These are phyloP conservation scores for Phytomonas francai DNA, from an alignment of 208 protist genomes.

Conservation along the genomic window DNA sequence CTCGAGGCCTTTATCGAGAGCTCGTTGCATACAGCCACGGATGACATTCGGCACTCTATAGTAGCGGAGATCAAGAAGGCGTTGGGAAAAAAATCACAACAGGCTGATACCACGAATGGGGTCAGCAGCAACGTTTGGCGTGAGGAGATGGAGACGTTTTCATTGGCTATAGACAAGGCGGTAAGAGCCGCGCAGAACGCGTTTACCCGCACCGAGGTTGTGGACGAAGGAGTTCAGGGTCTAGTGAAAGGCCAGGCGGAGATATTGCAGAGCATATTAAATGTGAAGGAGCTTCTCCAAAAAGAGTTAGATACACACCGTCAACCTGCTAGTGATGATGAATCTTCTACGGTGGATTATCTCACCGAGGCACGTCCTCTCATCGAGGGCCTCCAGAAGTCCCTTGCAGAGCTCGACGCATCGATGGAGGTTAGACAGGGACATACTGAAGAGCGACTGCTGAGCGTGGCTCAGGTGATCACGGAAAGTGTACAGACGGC, in stretches of 20 bases:
- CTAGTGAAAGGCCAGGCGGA: constrained; percentile 33
- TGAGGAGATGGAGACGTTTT: constrained; percentile 12
- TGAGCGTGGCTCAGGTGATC: constrained; percentile 54
- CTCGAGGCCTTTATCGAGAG: constrained; percentile 47
- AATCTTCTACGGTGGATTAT: not conserved
- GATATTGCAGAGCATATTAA: constrained; percentile 21
- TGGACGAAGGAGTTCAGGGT: constrained; percentile 30
- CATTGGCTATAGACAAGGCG: constrained; percentile 15
- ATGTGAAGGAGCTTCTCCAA: constrained; percentile 19
- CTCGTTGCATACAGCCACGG: constrained; percentile 33
- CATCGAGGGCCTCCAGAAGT: not conserved
- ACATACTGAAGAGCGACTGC: constrained; percentile 31
- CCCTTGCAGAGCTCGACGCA: not conserved
- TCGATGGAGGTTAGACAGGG: constrained; percentile 18
- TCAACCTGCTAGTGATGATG: not conserved
- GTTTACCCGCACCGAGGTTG: constrained; percentile 22
- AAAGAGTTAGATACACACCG: constrained; percentile 15
- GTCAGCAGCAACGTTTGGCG: not conserved
- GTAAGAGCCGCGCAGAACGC: constrained; percentile 19
- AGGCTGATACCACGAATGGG: not conserved
- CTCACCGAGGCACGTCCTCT: not conserved
- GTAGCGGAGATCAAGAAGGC: constrained; percentile 40
- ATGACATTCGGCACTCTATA: constrained; percentile 41
- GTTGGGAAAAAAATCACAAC: not conserved
- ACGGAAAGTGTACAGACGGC: constrained; percentile 50